Evolutionary conservation across 371 early-diverging fungal genomes (phyloP).

Genomic region (Nematocida sp.): DNA sequence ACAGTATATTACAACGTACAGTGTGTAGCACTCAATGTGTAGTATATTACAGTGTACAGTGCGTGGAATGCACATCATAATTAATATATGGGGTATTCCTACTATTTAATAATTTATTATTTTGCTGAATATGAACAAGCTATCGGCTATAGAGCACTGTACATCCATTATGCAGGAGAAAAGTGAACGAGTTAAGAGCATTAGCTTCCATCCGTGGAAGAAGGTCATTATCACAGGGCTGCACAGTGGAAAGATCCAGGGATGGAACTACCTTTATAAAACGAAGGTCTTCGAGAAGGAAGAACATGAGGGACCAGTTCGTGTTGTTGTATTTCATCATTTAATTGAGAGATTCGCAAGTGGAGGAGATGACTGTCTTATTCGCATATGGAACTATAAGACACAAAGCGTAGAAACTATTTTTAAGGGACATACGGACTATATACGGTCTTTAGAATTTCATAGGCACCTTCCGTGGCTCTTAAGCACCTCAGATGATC

Average conservation of each 20-base stretch:
- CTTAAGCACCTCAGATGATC: constrained; percentile 89
- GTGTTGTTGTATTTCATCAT: constrained; percentile 90
- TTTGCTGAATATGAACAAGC: constrained; percentile 22
- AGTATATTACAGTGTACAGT: too few species aligned
- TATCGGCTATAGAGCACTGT: constrained; percentile 24
- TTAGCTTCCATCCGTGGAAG: constrained; percentile 91
- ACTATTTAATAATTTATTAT: constrained; percentile 42
- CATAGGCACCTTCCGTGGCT: constrained; percentile 97
- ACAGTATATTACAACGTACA: too few species aligned
- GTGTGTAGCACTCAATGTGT: too few species aligned
- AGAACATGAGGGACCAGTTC: constrained; percentile 96
- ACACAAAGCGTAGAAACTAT: constrained; percentile 83
- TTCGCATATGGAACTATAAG: constrained; percentile 98
- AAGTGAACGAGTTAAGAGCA: constrained; percentile 77
- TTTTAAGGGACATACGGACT: constrained; percentile 92
- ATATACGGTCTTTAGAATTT: constrained; percentile 90
- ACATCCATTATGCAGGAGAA: constrained; percentile 46
- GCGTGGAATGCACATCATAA: too few species aligned
- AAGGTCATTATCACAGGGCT: constrained; percentile 90
- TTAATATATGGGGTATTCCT: too few species aligned
- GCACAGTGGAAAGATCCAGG: constrained; percentile 91
- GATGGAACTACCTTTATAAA: constrained; percentile 96
- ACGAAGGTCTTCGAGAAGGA: constrained; percentile 86
- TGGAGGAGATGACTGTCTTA: constrained; percentile 96
- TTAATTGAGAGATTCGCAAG: constrained; percentile 91